These are phyloP conservation scores for Trichoderma semiorbis DNA, from an alignment of 2,329 filamentous ascomycete genomes.

Conservation along the genomic window DNA sequence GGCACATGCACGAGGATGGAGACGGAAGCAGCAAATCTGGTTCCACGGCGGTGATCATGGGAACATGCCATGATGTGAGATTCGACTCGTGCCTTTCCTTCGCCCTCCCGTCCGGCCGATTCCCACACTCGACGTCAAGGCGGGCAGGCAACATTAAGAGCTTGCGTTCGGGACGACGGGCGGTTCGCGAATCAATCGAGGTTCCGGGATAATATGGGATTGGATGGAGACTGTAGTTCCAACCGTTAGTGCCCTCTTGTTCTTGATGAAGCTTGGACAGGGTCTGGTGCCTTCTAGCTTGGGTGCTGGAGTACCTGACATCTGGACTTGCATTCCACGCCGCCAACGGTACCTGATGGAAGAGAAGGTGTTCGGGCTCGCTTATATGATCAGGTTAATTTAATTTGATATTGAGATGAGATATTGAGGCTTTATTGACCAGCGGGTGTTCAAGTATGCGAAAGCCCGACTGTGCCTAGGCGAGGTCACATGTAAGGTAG, in stretches of 20 bases:
- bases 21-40: constrained; percentile 1
- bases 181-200: constrained; percentile 13
- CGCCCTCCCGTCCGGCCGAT: background rate
- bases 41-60: constrained; percentile 12
- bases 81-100: background rate
- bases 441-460: background rate
- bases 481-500: too few relatives aligned
- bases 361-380: background rate
- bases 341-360: background rate
- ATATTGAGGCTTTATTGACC: background rate
- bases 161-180: constrained; percentile 6
- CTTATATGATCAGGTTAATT: background rate
- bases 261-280: background rate
- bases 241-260: background rate
- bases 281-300: background rate
- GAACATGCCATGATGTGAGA: constrained; percentile 4
- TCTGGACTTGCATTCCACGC: background rate
- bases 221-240: background rate
- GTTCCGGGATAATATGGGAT: background rate
- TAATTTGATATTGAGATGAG: background rate
- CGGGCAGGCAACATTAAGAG: constrained; percentile 1
- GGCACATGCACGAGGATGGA: constrained; percentile 9
- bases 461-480: background rate
- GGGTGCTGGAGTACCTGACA: background rate
- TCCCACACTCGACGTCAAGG: background rate